phyloP scores from a whole-genome alignment of 495 filamentous ascomycete genomes.

The Amphirosellinia nigrospora region DNA sequence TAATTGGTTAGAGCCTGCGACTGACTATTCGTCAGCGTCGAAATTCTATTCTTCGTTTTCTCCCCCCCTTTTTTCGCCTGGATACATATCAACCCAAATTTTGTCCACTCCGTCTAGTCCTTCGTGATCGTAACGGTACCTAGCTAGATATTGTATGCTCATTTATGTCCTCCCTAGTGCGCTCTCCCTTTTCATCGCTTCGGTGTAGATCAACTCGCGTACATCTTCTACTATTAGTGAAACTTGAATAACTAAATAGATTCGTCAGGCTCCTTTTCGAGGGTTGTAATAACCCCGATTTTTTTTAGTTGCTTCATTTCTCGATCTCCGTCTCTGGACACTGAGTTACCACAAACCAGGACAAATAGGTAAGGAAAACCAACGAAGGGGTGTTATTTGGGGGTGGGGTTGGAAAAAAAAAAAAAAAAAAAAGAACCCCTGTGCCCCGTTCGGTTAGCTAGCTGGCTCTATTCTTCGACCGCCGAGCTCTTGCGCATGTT shows the following conservation, averaged over 20 bases:
- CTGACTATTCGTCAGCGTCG: not conserved
- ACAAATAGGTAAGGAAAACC: no score
- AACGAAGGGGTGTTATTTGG: not conserved
- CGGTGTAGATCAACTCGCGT: not conserved
- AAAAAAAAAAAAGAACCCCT: not conserved
- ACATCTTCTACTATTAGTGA: not conserved
- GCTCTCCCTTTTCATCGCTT: not conserved
- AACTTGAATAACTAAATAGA: not conserved
- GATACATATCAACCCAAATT: not conserved
- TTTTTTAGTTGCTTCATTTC: not conserved
- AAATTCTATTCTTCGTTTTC: not conserved
- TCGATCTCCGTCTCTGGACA: not conserved
- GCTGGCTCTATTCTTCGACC: not conserved
- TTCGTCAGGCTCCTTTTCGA: not conserved
- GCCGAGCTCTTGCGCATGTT: conserved; percentile 38
- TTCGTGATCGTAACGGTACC: not conserved
- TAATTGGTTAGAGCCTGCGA: not conserved
- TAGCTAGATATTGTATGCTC: no score
- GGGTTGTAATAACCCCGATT: not conserved
- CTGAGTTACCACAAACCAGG: no score
- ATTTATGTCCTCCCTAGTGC: not conserved
- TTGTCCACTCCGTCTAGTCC: not conserved
- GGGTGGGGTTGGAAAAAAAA: no score
- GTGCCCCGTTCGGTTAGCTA: not conserved
- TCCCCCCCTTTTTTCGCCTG: no score